Conservation (phyloP, 495 filamentous ascomycete species). For the Penicillium bialowiezense region DNA sequence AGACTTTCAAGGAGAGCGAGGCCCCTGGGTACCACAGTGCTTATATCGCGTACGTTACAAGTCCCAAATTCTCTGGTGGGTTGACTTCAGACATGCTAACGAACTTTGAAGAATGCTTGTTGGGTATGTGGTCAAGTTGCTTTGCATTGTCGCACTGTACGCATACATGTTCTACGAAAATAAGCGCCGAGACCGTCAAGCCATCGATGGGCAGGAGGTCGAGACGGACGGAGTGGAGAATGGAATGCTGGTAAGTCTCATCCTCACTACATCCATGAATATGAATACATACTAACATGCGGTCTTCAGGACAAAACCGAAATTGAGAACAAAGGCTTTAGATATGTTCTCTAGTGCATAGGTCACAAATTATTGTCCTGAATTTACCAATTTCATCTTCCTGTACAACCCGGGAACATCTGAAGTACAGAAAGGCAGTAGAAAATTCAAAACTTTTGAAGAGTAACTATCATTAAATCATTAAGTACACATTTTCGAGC, state of each 20-base stretch:
- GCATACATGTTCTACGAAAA: conserved; percentile 54
- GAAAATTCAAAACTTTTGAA: no score
- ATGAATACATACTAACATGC: not conserved
- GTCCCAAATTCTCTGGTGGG: not conserved
- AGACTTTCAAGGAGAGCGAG: conserved; percentile 52
- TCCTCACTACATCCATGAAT: no score
- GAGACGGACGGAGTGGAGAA: conserved; percentile 49
- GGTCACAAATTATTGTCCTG: no score
- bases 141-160: conserved; percentile 45
- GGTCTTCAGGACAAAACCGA: conserved; percentile 48
- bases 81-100: not conserved
- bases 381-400: no score
- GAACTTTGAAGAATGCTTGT: conserved; percentile 40
- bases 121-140: conserved; percentile 50
- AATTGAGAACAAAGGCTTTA: conserved; percentile 54
- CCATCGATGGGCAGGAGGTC: conserved; percentile 28
- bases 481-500: no score
- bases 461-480: no score
- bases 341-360: conserved; percentile 47
- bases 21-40: conserved; percentile 52
- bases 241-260: conserved; percentile 43
- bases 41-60: conserved; percentile 45
- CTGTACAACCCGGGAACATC: no score
- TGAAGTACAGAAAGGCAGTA: no score
- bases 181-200: conserved; percentile 49